Evolutionary conservation across 805 yeast species (phyloP).

Genomic region (Barnettozyma californica): DNA sequence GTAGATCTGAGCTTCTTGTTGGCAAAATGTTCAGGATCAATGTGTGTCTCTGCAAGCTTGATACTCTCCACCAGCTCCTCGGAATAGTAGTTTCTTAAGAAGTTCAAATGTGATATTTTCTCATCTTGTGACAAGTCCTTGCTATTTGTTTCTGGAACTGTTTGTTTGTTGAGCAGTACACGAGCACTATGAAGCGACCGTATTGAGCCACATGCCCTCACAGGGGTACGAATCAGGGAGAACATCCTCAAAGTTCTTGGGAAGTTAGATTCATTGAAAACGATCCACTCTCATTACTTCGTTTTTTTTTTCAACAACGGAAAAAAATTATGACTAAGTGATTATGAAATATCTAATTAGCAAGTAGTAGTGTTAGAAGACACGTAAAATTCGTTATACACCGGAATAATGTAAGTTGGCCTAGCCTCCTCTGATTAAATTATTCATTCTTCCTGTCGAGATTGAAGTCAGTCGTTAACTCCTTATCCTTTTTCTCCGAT

Average conservation of each 20-base stretch:
- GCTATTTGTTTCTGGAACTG: not conserved
- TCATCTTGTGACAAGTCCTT: conserved; percentile 8
- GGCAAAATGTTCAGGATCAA: conserved; percentile 58
- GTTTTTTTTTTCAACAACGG: not conserved
- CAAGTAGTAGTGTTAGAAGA: no score
- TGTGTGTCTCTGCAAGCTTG: conserved; percentile 69
- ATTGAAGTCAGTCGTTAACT: not conserved
- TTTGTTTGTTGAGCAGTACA: conserved; percentile 5
- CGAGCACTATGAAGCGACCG: conserved; percentile 8
- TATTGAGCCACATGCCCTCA: not conserved
- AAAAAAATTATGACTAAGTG: not conserved
- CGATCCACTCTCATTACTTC: not conserved
- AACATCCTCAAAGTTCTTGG: conserved; percentile 1
- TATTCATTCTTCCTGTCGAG: conserved; percentile 1
- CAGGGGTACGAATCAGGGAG: conserved; percentile 6
- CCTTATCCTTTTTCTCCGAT: not conserved
- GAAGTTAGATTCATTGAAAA: not conserved
- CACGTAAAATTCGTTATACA: not conserved
- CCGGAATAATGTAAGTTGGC: no score
- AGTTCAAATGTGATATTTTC: conserved; percentile 27
- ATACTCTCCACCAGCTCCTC: conserved; percentile 79
- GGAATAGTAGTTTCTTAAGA: conserved; percentile 68
- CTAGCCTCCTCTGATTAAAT: no score
- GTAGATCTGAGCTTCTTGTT: conserved; percentile 35
- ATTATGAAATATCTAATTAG: no score